Evolutionary conservation across 2,329 filamentous ascomycete genomes (phyloP).

Genomic region (Sporothrix sp.): DNA sequence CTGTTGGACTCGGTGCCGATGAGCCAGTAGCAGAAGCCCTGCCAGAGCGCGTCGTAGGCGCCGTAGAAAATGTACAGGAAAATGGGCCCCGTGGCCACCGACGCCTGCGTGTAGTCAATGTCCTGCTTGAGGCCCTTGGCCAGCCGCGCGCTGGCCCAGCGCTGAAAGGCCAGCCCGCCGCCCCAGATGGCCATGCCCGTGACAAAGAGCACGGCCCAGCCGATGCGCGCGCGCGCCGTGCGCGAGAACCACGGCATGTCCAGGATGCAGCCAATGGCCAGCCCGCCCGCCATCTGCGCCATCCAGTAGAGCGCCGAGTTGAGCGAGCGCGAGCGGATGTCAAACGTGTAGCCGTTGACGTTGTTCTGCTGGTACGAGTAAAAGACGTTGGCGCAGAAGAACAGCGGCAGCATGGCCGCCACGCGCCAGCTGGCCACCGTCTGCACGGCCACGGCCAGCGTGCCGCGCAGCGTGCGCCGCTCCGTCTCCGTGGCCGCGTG

Average conservation of each 20-base stretch:
- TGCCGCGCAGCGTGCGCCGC: constrained; percentile 43
- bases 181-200: constrained; percentile 45
- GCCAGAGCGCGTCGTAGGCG: constrained; percentile 58
- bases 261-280: constrained; percentile 36
- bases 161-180: constrained; percentile 55
- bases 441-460: constrained; percentile 40
- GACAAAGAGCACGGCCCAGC: constrained; percentile 36
- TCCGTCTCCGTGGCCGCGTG: constrained; percentile 45
- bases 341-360: constrained; percentile 9
- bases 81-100: constrained; percentile 32
- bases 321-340: constrained; percentile 9
- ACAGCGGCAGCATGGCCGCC: constrained; percentile 63
- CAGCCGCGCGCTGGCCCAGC: constrained; percentile 34
- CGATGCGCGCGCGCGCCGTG: constrained; percentile 34
- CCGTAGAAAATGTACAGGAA: constrained; percentile 64
- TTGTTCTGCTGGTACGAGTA: constrained; percentile 56
- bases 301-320: constrained; percentile 47
- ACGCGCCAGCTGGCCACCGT: constrained; percentile 41
- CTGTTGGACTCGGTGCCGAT: constrained; percentile 37
- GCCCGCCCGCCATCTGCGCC: constrained; percentile 42
- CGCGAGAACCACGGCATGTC: constrained; percentile 35
- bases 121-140: constrained; percentile 32
- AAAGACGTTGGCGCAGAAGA: constrained; percentile 66
- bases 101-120: constrained; percentile 21
- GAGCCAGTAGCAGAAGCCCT: constrained; percentile 55